Percentiles rank a stretch among this genome's conserved stretches.
Conservation (phyloP, 2,329 filamentous ascomycete species). For the Sarocladium strictum region DNA sequence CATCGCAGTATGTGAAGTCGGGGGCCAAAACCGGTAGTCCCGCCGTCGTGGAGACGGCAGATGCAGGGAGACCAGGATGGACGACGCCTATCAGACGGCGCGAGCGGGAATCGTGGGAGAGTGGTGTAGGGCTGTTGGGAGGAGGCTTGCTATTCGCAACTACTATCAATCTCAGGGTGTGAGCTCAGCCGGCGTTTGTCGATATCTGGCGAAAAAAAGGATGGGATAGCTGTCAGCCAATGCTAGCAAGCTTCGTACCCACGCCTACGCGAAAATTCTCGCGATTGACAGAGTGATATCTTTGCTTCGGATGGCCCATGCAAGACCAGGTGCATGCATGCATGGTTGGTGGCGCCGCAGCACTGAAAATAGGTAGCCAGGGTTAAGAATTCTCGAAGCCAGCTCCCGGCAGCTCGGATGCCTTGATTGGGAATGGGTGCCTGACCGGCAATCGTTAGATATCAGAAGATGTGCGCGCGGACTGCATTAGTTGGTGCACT, state of each 20-base stretch:
- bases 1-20: neutral
- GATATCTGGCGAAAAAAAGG: too few species aligned
- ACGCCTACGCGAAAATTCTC: too few species aligned
- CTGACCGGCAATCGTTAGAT: neutral
- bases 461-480: neutral
- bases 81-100: slow-evolving; percentile 2
- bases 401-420: slow-evolving; percentile 1
- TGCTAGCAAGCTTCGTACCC: too few species aligned
- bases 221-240: too few species aligned
- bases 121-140: neutral
- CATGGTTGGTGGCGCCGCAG: too few species aligned
- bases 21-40: neutral
- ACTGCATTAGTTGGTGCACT: slow-evolving; percentile 1
- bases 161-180: neutral
- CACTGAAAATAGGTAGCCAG: neutral
- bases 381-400: slow-evolving; percentile 2
- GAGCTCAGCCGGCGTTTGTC: neutral
- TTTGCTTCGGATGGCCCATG: too few species aligned
- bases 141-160: neutral
- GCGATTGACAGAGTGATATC: neutral
- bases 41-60: slow-evolving; percentile 1
- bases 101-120: slow-evolving; percentile 4
- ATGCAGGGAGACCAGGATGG: neutral
- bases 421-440: slow-evolving; percentile 4
- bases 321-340: too few species aligned